Percentiles rank a stretch among this genome's conserved stretches.
Evolutionary conservation across 139 green algal genomes (phyloP).

Genomic region (Chlamydomonas applanata): DNA sequence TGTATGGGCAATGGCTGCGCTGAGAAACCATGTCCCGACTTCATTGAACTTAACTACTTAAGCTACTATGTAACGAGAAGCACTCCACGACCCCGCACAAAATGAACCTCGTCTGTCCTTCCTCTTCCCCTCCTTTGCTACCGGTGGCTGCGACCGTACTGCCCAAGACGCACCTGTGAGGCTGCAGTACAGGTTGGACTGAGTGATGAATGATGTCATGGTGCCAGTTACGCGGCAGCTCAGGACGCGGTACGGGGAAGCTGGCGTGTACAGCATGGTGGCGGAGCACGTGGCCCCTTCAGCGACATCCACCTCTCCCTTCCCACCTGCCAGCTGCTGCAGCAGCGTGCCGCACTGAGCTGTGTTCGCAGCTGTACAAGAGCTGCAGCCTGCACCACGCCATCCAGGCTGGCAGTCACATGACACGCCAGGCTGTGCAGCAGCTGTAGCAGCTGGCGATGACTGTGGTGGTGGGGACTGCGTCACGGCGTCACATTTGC

Average conservation of each 20-base stretch:
- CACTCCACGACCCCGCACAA: background rate
- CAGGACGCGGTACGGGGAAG: background rate
- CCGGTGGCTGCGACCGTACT: background rate
- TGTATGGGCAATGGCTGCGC: background rate
- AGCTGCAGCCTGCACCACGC: background rate
- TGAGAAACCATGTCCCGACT: background rate
- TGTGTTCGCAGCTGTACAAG: background rate
- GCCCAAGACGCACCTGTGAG: background rate
- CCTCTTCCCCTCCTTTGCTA: background rate
- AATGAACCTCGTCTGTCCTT: background rate
- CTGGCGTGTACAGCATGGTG: background rate
- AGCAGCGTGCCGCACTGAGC: background rate
- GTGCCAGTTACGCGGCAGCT: background rate
- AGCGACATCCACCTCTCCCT: background rate
- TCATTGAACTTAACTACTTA: background rate
- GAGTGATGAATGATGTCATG: background rate
- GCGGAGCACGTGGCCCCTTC: background rate
- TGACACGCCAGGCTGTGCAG: too few species aligned
- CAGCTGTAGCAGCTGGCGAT: too few species aligned
- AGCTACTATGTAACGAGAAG: background rate
- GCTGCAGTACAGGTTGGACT: slow-evolving; percentile 1
- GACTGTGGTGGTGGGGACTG: too few species aligned
- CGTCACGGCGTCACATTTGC: too few species aligned
- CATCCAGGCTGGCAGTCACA: background rate
- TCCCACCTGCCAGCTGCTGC: background rate